Base-by-base conservation (phyloP, 768 basidiomycete genomes). In the Leccinum rimulosum region DNA sequence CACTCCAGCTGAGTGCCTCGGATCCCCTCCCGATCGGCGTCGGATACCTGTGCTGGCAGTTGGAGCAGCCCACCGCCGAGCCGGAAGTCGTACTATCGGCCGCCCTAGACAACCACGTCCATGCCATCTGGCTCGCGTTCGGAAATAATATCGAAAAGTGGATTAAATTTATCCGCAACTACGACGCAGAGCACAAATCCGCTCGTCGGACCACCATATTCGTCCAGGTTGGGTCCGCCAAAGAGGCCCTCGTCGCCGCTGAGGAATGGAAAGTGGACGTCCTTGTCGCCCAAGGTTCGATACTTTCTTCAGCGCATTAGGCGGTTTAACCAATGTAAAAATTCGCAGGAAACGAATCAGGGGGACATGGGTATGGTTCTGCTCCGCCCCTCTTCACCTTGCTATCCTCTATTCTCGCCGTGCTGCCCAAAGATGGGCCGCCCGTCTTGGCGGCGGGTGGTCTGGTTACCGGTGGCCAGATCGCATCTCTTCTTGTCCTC, bases 401-500 rank as follows among this genome's bases (percentile, higher is more conserved):
- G 48, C 67, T 92, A 55, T 78, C 87, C 6, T 74, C 78, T 55
- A 76, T 90, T 63, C 72, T 84, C 47, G 70, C 77, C 38, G 74
- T 71, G 11, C 61, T 84, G 17, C 69, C 78, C 4, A 66, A 73
- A 36, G 71, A 71, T 36, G 74, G 77, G 4, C 83, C 84, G 0
- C 82, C 82, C 4, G 64, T 93, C 55, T 72, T 93, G 31, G 91
- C 84, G 15, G 91, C 92, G 3, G 92, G 92, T 31, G 92, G 91
- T 0, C 64, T 94, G 55, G 77, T 80, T 3, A 83, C 77, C 28
- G 89, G 91, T 17, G 68, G 76, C 0, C 87, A 92, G 56, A 68
- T 91, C 50, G 87, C 88, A 35, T 77, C 85, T 4, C 68, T 86
- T 48, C 80, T 95, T 56, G 72, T 81, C 6, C 78, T 88, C 35